Percentiles rank a stretch among this genome's conserved stretches.
Evolutionary conservation across 1,139 yeast species (phyloP).

Genomic region (Maudiozyma humilis): DNA sequence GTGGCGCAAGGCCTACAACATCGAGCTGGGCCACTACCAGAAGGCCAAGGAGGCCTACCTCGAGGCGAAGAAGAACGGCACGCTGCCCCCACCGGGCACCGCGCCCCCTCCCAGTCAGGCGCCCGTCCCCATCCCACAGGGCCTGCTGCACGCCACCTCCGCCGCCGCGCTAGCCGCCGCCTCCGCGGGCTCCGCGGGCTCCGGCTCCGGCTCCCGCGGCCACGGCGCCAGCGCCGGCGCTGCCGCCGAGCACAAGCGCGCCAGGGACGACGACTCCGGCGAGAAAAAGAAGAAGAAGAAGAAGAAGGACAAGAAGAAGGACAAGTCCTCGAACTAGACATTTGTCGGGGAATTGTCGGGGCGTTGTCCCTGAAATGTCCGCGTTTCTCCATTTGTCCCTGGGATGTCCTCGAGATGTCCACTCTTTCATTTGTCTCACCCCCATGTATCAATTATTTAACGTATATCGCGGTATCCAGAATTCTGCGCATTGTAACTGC

Average conservation of each 20-base stretch:
- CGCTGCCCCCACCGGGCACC: slow-evolving; percentile 23
- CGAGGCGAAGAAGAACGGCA: slow-evolving; percentile 42
- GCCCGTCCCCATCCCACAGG: slow-evolving; percentile 34
- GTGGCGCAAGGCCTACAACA: slow-evolving; percentile 69
- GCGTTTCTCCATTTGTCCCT: no score
- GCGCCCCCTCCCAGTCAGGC: slow-evolving; percentile 35
- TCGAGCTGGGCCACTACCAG: slow-evolving; percentile 57
- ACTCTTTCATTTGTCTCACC: no score
- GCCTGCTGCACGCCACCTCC: slow-evolving; percentile 14
- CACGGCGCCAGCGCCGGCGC: slow-evolving; percentile 12
- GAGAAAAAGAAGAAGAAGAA: slow-evolving; percentile 38
- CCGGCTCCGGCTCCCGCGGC: neutral
- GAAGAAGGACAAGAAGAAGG: slow-evolving; percentile 37
- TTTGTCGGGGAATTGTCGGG: no score
- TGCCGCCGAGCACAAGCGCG: slow-evolving; percentile 23
- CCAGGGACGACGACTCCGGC: slow-evolving; percentile 29
- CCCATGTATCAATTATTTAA: no score
- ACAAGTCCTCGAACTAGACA: slow-evolving; percentile 14
- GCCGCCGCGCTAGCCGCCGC: neutral
- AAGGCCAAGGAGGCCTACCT: slow-evolving; percentile 57
- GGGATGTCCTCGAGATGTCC: no score
- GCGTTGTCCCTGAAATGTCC: no score
- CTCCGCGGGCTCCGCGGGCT: neutral
- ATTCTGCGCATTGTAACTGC: no score
- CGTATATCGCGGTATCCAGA: no score